A percentile compares a stretch with the other conserved stretches of the same genome.
Conservation (phyloP, 352 stramenopile genomes). For the Globisporangium mamillatum region DNA sequence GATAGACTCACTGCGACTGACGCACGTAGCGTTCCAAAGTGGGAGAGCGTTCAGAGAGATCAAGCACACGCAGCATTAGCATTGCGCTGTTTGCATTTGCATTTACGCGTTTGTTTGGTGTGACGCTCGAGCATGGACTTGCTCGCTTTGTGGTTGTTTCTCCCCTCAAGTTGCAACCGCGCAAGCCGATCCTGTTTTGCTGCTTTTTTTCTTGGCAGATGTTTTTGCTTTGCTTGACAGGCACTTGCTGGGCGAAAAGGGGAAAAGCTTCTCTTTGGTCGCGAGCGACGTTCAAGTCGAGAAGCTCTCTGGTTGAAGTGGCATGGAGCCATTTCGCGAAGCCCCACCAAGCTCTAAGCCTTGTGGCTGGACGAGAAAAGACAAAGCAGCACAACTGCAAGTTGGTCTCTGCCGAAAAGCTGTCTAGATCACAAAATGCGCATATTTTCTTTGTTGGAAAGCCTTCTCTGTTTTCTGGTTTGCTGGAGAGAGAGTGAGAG, state of each 20-base stretch:
- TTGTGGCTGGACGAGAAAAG: background rate
- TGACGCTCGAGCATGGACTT: background rate
- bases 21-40: background rate
- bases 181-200: background rate
- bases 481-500: background rate
- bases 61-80: background rate
- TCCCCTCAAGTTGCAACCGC: background rate
- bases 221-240: background rate
- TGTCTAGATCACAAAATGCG: background rate
- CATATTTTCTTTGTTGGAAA: background rate
- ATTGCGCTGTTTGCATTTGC: no score
- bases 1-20: background rate
- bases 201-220: no score
- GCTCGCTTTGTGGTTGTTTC: background rate
- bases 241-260: background rate
- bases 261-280: constrained; percentile 1
- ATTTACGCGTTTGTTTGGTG: background rate
- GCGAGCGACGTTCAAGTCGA: background rate
- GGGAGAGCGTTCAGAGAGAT: background rate
- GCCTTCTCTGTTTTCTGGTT: background rate
- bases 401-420: background rate
- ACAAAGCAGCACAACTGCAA: background rate
- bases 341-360: background rate
- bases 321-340: background rate
- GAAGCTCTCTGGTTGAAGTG: background rate